Evolutionary conservation across 2,329 filamentous ascomycete species (phyloP).

Genomic region (Aureobasidium sp.): DNA sequence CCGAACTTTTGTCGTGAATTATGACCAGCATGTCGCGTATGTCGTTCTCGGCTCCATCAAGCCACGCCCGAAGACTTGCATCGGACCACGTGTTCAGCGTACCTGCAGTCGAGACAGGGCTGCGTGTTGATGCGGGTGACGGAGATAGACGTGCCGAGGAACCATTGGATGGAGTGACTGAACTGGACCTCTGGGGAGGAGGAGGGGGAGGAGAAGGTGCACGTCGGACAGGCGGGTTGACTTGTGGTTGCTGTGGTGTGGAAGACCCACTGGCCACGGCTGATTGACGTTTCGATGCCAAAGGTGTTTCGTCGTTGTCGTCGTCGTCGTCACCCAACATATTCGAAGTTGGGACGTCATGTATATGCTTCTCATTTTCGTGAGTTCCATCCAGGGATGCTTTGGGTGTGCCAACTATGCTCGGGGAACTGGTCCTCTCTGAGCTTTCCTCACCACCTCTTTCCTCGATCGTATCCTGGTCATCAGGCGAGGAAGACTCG

Average conservation of each 20-base stretch:
- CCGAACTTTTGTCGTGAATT: constrained; percentile 83
- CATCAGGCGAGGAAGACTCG: constrained; percentile 2
- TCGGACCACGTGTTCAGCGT: constrained; percentile 74
- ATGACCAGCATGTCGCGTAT: constrained; percentile 85
- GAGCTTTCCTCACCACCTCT: constrained; percentile 17
- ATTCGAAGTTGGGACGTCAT: background rate
- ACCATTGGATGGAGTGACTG: constrained; percentile 10
- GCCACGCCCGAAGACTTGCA: constrained; percentile 72
- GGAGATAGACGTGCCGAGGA: constrained; percentile 30
- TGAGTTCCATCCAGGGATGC: constrained; percentile 12
- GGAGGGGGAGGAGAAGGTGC: constrained; percentile 7
- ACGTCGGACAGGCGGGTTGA: constrained; percentile 3
- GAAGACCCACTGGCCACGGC: constrained; percentile 10
- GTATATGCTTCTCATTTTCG: constrained; percentile 13
- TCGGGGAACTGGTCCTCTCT: constrained; percentile 22
- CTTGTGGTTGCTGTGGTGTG: constrained; percentile 1
- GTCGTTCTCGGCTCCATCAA: constrained; percentile 73
- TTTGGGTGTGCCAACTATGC: constrained; percentile 21
- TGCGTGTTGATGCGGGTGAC: constrained; percentile 28
- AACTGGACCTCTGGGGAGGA: constrained; percentile 2
- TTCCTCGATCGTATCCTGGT: constrained; percentile 13
- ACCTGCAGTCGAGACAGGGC: constrained; percentile 46
- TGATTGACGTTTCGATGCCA: constrained; percentile 19
- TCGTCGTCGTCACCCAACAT: constrained; percentile 16
- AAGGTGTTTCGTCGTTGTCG: constrained; percentile 21